Evolutionary conservation across 345 rosid genomes (phyloP).

Genomic region (Gossypium bickii): DNA sequence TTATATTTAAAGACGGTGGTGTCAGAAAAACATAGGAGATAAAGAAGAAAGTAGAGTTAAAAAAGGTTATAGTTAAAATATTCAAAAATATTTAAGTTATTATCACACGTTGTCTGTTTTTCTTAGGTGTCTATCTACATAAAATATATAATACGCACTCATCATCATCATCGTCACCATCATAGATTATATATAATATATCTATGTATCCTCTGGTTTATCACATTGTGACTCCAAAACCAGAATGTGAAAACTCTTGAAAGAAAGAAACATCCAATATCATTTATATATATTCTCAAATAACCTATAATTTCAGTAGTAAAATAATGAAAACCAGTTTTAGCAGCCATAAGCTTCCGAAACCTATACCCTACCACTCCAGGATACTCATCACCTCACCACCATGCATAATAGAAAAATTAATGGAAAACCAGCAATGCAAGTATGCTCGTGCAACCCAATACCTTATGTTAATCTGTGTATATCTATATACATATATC

Average conservation of each 20-base stretch:
- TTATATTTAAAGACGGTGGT: not conserved
- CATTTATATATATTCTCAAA: not conserved
- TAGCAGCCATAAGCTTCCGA: slow-evolving; percentile 4
- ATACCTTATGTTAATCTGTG: not conserved
- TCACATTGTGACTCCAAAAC: no score
- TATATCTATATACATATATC: no score
- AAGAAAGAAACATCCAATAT: not conserved
- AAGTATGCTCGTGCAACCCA: not conserved
- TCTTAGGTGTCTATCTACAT: not conserved
- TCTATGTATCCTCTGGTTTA: no score
- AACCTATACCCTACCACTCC: not conserved
- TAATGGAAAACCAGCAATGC: not conserved
- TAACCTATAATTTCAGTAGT: not conserved
- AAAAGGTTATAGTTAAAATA: not conserved
- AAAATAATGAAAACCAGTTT: not conserved
- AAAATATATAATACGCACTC: no score
- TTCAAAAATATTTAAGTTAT: not conserved
- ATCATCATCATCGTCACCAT: no score
- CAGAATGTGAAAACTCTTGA: not conserved
- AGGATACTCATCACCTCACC: not conserved
- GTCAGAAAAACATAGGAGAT: not conserved
- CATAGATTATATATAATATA: no score
- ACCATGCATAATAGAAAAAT: not conserved
- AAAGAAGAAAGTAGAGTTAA: not conserved
- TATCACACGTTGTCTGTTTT: not conserved